These are phyloP conservation scores for Dillenia turbinata DNA, from an alignment of 164 flowering plant genomes.

Conservation along the genomic window DNA sequence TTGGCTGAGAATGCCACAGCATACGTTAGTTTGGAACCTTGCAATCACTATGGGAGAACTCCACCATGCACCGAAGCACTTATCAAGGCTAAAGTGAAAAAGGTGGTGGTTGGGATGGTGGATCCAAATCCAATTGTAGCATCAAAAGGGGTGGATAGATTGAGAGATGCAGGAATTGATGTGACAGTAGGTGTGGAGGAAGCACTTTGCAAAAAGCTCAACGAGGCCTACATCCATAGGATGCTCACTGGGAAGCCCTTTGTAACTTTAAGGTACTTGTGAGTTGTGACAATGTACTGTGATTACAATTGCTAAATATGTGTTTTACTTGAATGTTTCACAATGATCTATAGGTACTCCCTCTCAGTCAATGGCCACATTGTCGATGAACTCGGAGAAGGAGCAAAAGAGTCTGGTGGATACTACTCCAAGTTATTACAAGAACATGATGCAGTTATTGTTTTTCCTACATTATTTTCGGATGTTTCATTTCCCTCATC, in stretches of 20 bases:
- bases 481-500: constrained; percentile 34
- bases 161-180: constrained; percentile 71
- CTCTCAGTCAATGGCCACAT: constrained; percentile 65
- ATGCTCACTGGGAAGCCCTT: constrained; percentile 86
- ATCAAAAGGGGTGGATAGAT: constrained; percentile 68
- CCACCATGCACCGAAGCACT: constrained; percentile 95
- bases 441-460: constrained; percentile 67
- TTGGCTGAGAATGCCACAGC: constrained; percentile 87
- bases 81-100: constrained; percentile 82
- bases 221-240: constrained; percentile 72
- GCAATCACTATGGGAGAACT: constrained; percentile 92
- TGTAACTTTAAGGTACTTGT: constrained; percentile 58
- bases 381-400: constrained; percentile 49
- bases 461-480: constrained; percentile 32
- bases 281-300: background rate
- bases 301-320: background rate
- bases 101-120: constrained; percentile 91
- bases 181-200: constrained; percentile 83
- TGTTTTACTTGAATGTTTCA: background rate
- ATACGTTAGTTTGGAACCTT: constrained; percentile 93
- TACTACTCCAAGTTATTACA: constrained; percentile 72
- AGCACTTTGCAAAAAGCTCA: constrained; percentile 71
- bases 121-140: constrained; percentile 95
- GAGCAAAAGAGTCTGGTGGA: constrained; percentile 55
- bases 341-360: constrained; percentile 50